Evolutionary conservation across 257 asterid species (phyloP).

Genomic region (Capsicum chinense): DNA sequence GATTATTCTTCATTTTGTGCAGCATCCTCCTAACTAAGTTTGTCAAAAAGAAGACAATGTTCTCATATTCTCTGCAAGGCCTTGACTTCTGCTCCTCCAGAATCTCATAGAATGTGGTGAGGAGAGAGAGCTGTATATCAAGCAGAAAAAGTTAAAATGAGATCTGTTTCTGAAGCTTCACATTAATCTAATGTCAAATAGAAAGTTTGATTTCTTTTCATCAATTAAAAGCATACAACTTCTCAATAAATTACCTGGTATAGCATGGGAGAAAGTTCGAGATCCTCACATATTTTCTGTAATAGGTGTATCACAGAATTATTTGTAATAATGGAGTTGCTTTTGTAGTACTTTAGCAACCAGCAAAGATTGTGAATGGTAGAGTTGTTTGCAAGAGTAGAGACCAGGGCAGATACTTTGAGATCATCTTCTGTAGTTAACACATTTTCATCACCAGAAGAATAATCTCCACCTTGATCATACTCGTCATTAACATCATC

Average conservation of each 20-base stretch:
- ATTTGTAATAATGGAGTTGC: slow-evolving; percentile 75
- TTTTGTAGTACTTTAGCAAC: slow-evolving; percentile 83
- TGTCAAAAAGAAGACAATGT: slow-evolving; percentile 71
- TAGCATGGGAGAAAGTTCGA: slow-evolving; percentile 92
- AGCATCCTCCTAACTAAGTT: slow-evolving; percentile 83
- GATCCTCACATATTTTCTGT: slow-evolving; percentile 77
- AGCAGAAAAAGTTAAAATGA: slow-evolving; percentile 37
- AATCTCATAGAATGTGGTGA: slow-evolving; percentile 76
- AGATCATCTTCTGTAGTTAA: slow-evolving; percentile 76
- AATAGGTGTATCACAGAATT: slow-evolving; percentile 70
- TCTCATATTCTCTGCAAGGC: slow-evolving; percentile 79
- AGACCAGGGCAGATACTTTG: slow-evolving; percentile 70
- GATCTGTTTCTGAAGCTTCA: slow-evolving; percentile 28
- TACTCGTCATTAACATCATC: slow-evolving; percentile 44
- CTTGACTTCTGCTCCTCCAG: slow-evolving; percentile 88
- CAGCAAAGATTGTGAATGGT: slow-evolving; percentile 80
- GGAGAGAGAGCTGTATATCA: slow-evolving; percentile 71
- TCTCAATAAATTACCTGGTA: slow-evolving; percentile 70
- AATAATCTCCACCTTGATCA: slow-evolving; percentile 58
- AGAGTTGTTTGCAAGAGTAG: slow-evolving; percentile 72
- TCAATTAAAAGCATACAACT: background rate
- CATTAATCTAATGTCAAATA: background rate
- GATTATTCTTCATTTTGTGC: slow-evolving; percentile 79
- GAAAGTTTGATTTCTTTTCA: slow-evolving; percentile 9
- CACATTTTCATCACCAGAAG: slow-evolving; percentile 71